Conservation (phyloP, 139 green algal species). For the Trebouxia sp. region DNA sequence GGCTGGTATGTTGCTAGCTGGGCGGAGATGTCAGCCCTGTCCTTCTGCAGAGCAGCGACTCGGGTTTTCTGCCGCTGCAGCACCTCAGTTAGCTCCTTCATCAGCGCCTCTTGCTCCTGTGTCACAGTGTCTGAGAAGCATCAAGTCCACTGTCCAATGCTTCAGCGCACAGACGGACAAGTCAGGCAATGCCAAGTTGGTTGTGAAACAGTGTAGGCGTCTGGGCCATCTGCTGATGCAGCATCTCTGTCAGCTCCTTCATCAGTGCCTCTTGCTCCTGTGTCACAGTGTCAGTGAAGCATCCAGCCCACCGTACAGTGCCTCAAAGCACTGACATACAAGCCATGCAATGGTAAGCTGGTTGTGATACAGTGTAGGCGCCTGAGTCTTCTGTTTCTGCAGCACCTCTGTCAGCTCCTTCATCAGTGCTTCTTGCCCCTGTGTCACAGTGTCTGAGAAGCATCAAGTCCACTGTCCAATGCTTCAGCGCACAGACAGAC, state of each 20-base stretch:
- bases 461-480: too few relatives aligned
- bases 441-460: too few relatives aligned
- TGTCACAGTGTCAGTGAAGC: neutral
- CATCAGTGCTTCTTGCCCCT: conserved; percentile 37
- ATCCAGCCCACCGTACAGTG: too few relatives aligned
- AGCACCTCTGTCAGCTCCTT: conserved; percentile 43
- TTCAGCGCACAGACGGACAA: too few relatives aligned
- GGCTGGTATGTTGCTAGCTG: conserved; percentile 36
- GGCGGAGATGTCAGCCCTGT: conserved; percentile 32
- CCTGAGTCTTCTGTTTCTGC: conserved; percentile 46
- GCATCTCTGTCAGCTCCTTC: conserved; percentile 29
- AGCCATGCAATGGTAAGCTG: too few relatives aligned
- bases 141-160: too few relatives aligned
- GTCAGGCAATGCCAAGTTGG: too few relatives aligned
- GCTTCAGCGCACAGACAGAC: too few relatives aligned
- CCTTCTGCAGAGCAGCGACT: conserved; percentile 35
- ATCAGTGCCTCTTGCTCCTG: neutral
- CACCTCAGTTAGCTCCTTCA: conserved; percentile 42
- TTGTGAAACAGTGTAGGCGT: too few relatives aligned
- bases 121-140: too few relatives aligned
- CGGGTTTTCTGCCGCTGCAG: conserved; percentile 46
- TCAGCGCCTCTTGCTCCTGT: conserved; percentile 39
- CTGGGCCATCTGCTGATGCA: too few relatives aligned
- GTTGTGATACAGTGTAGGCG: conserved; percentile 35
- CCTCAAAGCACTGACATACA: too few relatives aligned